Evolutionary conservation across 495 filamentous ascomycete species (phyloP).

Genomic region (Lentithecium fluviatile): DNA sequence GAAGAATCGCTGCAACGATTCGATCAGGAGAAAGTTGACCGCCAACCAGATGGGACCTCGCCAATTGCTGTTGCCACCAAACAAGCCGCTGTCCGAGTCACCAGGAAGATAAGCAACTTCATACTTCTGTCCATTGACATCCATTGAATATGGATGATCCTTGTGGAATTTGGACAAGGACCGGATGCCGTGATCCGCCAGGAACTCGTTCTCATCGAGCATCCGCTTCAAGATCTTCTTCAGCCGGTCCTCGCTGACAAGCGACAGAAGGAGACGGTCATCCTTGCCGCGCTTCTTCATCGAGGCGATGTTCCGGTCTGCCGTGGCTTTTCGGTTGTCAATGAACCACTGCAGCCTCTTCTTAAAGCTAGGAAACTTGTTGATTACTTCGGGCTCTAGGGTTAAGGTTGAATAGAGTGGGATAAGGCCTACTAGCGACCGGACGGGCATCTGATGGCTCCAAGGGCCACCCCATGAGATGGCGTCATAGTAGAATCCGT

Average conservation of each 20-base stretch:
- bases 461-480: conserved; percentile 92
- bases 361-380: conserved; percentile 91
- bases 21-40: conserved; percentile 92
- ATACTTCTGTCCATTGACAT: conserved; percentile 89
- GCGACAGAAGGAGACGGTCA: conserved; percentile 76
- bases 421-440: conserved; percentile 89
- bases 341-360: conserved; percentile 90
- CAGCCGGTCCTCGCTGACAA: conserved; percentile 86
- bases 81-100: conserved; percentile 89
- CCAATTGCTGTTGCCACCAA: conserved; percentile 98
- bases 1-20: conserved; percentile 87
- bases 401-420: conserved; percentile 90
- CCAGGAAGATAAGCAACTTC: conserved; percentile 87
- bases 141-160: conserved; percentile 88
- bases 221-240: conserved; percentile 83
- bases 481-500: conserved; percentile 96
- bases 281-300: conserved; percentile 86
- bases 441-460: conserved; percentile 86
- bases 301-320: conserved; percentile 87
- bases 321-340: conserved; percentile 77
- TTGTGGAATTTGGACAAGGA: conserved; percentile 93
- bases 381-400: conserved; percentile 88
- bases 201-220: conserved; percentile 92
- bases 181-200: conserved; percentile 85
- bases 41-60: conserved; percentile 91